Conservation (phyloP, 306 rosid genomes). For the Pterocarpus macrocarpus region DNA sequence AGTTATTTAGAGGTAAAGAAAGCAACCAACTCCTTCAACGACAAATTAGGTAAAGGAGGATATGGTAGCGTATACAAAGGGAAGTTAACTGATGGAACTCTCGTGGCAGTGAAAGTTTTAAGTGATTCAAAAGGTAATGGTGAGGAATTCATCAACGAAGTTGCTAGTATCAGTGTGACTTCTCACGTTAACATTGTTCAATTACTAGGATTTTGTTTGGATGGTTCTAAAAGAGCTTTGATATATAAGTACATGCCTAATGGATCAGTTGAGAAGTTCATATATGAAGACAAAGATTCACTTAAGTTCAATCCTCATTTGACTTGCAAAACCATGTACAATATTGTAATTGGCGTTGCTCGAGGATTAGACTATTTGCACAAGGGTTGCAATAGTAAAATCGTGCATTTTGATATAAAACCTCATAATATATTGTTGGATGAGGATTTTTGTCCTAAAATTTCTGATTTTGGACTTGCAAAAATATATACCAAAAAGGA, state of each 20-base stretch:
- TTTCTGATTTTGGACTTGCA: slow-evolving; percentile 49
- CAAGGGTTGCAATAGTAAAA: slow-evolving; percentile 40
- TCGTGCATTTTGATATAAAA: slow-evolving; percentile 48
- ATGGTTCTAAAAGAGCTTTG: slow-evolving; percentile 39
- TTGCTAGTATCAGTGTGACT: slow-evolving; percentile 49
- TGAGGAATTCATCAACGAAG: slow-evolving; percentile 59
- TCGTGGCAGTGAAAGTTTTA: slow-evolving; percentile 55
- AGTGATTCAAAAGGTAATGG: slow-evolving; percentile 43
- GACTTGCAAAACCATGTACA: slow-evolving; percentile 38
- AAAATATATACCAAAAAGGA: slow-evolving; percentile 42
- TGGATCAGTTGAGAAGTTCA: slow-evolving; percentile 45
- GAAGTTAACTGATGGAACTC: slow-evolving; percentile 36
- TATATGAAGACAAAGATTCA: slow-evolving; percentile 23
- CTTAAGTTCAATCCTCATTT: neutral
- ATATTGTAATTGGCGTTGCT: slow-evolving; percentile 45
- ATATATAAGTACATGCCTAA: slow-evolving; percentile 40
- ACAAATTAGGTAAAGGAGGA: slow-evolving; percentile 58
- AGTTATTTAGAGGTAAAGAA: slow-evolving; percentile 52
- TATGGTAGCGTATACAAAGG: slow-evolving; percentile 61
- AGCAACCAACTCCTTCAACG: slow-evolving; percentile 50
- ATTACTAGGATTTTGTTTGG: slow-evolving; percentile 34
- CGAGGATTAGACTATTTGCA: slow-evolving; percentile 41
- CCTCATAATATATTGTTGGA: slow-evolving; percentile 43
- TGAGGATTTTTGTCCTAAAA: slow-evolving; percentile 39
- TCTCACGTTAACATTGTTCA: slow-evolving; percentile 47